Evolutionary conservation across 225 moss, liverwort and hornwort species (phyloP).

Genomic region (Marchantia polymorpha): DNA sequence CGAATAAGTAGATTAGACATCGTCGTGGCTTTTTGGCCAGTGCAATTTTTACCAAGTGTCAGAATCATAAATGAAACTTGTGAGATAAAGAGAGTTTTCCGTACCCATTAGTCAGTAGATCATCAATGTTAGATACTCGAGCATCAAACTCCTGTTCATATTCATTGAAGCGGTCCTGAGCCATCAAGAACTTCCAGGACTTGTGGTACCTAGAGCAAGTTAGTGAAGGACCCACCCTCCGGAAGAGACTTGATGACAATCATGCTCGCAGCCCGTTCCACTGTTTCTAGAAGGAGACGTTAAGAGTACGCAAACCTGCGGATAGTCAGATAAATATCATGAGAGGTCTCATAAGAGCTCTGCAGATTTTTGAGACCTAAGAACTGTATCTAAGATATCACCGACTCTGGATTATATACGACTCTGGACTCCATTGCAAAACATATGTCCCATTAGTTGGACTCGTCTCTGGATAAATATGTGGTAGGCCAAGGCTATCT

Average conservation of each 20-base stretch:
- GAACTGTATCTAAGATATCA: no score
- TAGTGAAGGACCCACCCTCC: not conserved
- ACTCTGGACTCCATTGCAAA: no score
- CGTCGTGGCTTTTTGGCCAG: not conserved
- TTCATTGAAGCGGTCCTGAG: not conserved
- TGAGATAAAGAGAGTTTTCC: not conserved
- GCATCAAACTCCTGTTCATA: not conserved
- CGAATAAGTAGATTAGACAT: not conserved
- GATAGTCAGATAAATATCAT: no score
- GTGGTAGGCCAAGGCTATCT: no score
- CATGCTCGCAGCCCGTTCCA: not conserved
- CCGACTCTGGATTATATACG: no score
- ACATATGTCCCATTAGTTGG: no score
- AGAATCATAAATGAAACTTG: not conserved
- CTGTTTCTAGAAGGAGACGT: not conserved
- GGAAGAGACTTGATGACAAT: not conserved
- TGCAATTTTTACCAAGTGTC: not conserved
- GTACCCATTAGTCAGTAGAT: not conserved
- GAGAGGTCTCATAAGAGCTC: no score
- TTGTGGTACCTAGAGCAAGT: not conserved
- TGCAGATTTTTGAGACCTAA: no score
- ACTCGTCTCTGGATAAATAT: no score
- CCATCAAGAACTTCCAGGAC: no score
- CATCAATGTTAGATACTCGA: not conserved
- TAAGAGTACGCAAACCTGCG: no score